A percentile compares a stretch with the other conserved stretches of the same genome.
Evolutionary conservation across 768 basidiomycete genomes (phyloP).

Genomic region (Ramaria rubella): DNA sequence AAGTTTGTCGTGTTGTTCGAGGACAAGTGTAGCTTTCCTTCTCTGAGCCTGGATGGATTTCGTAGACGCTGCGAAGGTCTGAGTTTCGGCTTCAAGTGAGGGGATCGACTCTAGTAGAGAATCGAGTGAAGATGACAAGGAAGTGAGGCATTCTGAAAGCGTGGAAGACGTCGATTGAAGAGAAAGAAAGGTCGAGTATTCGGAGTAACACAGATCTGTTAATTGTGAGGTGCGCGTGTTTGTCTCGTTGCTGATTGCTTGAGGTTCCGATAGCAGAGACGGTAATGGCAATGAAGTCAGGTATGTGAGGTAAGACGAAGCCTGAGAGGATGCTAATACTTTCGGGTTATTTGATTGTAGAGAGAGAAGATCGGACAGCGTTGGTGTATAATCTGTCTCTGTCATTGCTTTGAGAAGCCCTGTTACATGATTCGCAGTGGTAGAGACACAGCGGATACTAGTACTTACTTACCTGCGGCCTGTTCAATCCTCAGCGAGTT

Average conservation of each 20-base stretch:
- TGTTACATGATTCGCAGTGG: too few species aligned
- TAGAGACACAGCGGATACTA: too few species aligned
- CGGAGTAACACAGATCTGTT: slow-evolving; percentile 83
- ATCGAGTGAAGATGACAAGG: slow-evolving; percentile 68
- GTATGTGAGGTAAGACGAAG: slow-evolving; percentile 49
- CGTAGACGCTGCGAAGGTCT: slow-evolving; percentile 68
- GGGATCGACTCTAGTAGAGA: slow-evolving; percentile 68
- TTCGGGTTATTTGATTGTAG: slow-evolving; percentile 2
- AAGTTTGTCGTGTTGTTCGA: slow-evolving; percentile 91
- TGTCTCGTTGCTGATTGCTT: slow-evolving; percentile 71
- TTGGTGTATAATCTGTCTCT: not conserved
- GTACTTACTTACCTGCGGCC: too few species aligned
- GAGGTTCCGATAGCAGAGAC: slow-evolving; percentile 67
- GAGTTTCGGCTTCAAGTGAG: slow-evolving; percentile 64
- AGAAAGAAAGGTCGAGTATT: slow-evolving; percentile 89
- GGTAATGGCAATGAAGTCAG: slow-evolving; percentile 61
- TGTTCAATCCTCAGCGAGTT: too few species aligned
- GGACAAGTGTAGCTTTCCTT: slow-evolving; percentile 71
- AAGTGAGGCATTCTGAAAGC: slow-evolving; percentile 62
- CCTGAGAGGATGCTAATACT: slow-evolving; percentile 1
- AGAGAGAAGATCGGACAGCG: slow-evolving; percentile 1
- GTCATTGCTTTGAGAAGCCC: too few species aligned
- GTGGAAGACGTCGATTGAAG: slow-evolving; percentile 74
- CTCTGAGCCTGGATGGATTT: slow-evolving; percentile 62
- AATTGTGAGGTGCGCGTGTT: slow-evolving; percentile 85